A percentile compares a stretch with the other conserved stretches of the same genome.
These are phyloP conservation scores for Silene conica DNA, from an alignment of 148 eudicot genomes.

Conservation along the genomic window DNA sequence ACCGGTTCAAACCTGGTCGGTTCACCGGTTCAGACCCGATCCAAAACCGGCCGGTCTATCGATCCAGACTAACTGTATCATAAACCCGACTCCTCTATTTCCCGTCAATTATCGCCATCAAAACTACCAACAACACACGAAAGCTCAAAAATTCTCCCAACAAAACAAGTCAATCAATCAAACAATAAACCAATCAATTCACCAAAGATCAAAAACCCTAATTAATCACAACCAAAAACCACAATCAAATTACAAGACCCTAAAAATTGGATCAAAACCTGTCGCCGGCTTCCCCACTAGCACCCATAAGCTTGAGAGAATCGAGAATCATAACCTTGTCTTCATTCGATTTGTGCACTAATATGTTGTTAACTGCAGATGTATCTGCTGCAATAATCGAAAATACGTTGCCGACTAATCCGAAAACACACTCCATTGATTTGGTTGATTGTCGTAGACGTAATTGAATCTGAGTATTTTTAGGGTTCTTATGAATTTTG, in stretches of 20 bases:
- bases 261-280: conserved; percentile 34
- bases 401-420: conserved; percentile 68
- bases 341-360: conserved; percentile 79
- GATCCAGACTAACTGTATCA: neutral
- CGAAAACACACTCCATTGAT: conserved; percentile 81
- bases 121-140: neutral
- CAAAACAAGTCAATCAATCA: conserved; percentile 11
- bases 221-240: neutral
- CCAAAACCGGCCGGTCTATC: too few species aligned
- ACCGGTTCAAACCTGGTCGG: too few species aligned
- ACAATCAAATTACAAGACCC: neutral
- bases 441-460: neutral
- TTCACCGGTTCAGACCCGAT: too few species aligned
- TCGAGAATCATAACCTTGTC: conserved; percentile 84
- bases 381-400: conserved; percentile 74
- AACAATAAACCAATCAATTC: neutral
- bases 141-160: neutral
- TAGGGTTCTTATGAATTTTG: neutral
- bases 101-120: neutral
- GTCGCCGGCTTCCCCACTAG: conserved; percentile 85
- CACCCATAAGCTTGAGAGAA: conserved; percentile 89
- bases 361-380: conserved; percentile 74
- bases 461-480: neutral
- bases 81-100: neutral
- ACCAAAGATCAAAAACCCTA: conserved; percentile 6